Evolutionary conservation across 257 asterid genomes (phyloP), one percentile per base, ranked within the genome.

Genomic region (Ehretia macrophylla): DNA sequence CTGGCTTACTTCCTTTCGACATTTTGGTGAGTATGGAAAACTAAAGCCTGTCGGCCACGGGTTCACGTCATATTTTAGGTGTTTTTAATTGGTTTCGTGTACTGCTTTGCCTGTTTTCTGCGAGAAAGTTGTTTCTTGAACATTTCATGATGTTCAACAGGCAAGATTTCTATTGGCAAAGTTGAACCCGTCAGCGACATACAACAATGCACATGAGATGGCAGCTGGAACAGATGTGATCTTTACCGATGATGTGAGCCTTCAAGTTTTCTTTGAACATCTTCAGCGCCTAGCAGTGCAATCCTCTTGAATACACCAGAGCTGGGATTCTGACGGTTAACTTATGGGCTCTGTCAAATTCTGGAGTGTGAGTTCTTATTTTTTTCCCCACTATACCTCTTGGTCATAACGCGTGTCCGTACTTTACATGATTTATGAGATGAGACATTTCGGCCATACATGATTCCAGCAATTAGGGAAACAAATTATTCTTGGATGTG

Each of bases 251-350:
- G 99, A 92, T 55, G 97, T 86, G 72, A 86, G 96, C 64, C 89
- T 92, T 56, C 91, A 86, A 72, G 96, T 89, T 22, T 92, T 92
- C 69, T 72, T 83, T 8, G 99, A 92, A 75, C 99, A 92, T 77
- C 97, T 92, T 65, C 97, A 88, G 75, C 79, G 95, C 78, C 73
- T 92, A 67, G 99, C 97, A 32, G 97, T 88, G 49, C 97, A 92
- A 74, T 90, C 91, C 56, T 83, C 97, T 65, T 92, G 47, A 42
- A 10, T 27, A 27, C 4, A 27, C 4, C 3, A 27, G 35, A 27
- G n/a, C 6, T 27, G 35, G 35, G 35, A 27, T 27, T 27, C 6
- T 27, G 35, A 27, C 35, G 35, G 35, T 27, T 27, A 27, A 27
- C 35, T 27, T 27, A 27, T 27, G 35, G 35, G 35, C 16, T 42